Evolutionary conservation across 345 rosid genomes (phyloP).

Genomic region (Theobroma cacao): DNA sequence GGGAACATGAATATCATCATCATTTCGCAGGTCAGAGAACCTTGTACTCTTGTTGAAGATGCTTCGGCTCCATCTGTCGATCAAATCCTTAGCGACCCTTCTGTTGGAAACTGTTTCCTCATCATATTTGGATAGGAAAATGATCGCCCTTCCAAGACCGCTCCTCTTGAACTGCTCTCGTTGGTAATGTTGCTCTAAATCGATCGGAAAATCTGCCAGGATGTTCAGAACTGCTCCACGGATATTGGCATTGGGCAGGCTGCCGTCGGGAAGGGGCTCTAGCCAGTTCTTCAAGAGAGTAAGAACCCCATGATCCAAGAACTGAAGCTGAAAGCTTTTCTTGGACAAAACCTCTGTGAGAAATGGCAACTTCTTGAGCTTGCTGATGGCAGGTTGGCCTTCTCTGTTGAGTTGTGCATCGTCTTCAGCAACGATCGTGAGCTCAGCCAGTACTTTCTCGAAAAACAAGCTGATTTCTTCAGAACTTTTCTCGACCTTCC

Average conservation of each 20-base stretch:
- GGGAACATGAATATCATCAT: conserved; percentile 64
- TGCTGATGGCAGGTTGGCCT: not conserved
- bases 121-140: conserved; percentile 89
- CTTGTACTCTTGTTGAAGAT: conserved; percentile 93
- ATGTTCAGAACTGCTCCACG: conserved; percentile 73
- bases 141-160: conserved; percentile 94
- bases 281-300: conserved; percentile 88
- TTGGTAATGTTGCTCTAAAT: conserved; percentile 80
- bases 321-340: not conserved
- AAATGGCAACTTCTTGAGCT: not conserved
- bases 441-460: no score
- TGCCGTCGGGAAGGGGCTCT: conserved; percentile 97
- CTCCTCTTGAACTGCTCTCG: conserved; percentile 88
- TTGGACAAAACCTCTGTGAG: not conserved
- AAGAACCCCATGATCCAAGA: conserved; percentile 87
- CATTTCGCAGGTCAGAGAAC: conserved; percentile 76
- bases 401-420: no score
- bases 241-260: conserved; percentile 85
- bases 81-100: conserved; percentile 88
- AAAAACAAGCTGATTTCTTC: no score
- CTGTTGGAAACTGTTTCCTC: conserved; percentile 91
- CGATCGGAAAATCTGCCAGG: conserved; percentile 76
- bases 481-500: no score
- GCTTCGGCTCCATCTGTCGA: conserved; percentile 95
- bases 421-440: no score